Percentiles rank a stretch among this genome's conserved stretches.
phyloP scores from a whole-genome alignment of 257 asterid genomes.

The Voacanga thouarsii region DNA sequence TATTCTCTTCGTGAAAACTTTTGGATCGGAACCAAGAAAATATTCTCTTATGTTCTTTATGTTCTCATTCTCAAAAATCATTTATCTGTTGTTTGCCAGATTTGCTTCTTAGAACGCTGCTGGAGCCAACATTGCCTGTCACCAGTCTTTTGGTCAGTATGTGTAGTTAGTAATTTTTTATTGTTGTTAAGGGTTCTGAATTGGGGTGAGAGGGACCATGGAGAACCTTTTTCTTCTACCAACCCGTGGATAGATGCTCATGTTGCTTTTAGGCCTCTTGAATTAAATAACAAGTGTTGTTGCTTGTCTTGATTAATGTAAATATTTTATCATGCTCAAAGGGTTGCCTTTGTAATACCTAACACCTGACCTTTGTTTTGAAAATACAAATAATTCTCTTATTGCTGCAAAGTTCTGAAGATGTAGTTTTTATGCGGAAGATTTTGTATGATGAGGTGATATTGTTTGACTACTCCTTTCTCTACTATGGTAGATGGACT shows the following conservation, averaged over 20 bases:
- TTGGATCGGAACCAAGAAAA: too few relatives aligned
- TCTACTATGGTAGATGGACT: conserved; percentile 45
- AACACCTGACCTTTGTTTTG: neutral
- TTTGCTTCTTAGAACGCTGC: conserved; percentile 59
- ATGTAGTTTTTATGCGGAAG: conserved; percentile 42
- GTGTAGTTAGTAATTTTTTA: conserved; percentile 4
- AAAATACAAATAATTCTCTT: conserved; percentile 2
- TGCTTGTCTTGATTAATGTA: neutral
- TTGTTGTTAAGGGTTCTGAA: neutral
- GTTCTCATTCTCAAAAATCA: neutral
- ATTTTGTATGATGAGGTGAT: conserved; percentile 59
- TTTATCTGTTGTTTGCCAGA: conserved; percentile 49
- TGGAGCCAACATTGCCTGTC: conserved; percentile 57
- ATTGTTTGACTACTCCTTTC: conserved; percentile 50
- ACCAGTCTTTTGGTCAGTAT: conserved; percentile 59
- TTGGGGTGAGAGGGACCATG: neutral
- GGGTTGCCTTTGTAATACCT: neutral
- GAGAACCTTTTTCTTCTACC: neutral
- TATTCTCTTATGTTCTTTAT: neutral
- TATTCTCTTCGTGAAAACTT: too few relatives aligned
- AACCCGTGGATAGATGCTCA: neutral
- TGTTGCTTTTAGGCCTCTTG: neutral
- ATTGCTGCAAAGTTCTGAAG: conserved; percentile 54
- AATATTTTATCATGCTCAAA: neutral
- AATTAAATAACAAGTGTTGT: neutral